Percentiles rank a stretch among this genome's conserved stretches.
Conservation (phyloP, 208 protist genomes). For the Herpetomonas tarakana region DNA sequence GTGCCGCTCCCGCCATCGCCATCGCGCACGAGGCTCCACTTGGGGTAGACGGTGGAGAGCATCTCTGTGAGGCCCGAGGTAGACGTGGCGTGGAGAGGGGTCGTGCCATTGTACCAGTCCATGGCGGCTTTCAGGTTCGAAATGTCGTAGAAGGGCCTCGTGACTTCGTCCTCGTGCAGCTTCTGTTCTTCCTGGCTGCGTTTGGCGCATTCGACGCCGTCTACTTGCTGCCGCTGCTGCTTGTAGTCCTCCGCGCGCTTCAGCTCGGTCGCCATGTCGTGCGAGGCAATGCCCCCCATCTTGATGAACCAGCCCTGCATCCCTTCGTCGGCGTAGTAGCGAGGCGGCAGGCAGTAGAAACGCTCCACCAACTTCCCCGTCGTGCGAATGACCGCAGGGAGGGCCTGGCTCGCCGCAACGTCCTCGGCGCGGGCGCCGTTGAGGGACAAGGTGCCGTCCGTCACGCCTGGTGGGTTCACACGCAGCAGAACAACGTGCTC, state of each 20-base stretch:
- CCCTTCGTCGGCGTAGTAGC: conserved; percentile 17
- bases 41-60: conserved; percentile 12
- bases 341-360: conserved; percentile 27
- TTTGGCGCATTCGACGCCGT: not conserved
- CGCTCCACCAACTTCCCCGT: conserved; percentile 3
- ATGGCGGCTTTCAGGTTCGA: conserved; percentile 9
- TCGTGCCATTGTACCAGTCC: conserved; percentile 15
- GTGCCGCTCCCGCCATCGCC: not conserved
- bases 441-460: not conserved
- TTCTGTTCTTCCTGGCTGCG: not conserved
- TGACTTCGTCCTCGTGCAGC: not conserved
- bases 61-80: not conserved
- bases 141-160: not conserved
- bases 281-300: conserved; percentile 10
- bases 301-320: conserved; percentile 29
- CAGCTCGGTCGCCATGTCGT: not conserved
- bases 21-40: conserved; percentile 3
- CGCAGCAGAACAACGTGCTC: conserved; percentile 20
- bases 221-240: not conserved
- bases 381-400: conserved; percentile 21
- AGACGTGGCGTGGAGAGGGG: conserved; percentile 7
- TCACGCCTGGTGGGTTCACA: conserved; percentile 5
- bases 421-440: conserved; percentile 12
- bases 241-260: not conserved
- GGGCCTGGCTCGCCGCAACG: conserved; percentile 11